These are phyloP conservation scores for Colletotrichum sojae DNA, from an alignment of 2,329 filamentous ascomycete genomes.

Conservation along the genomic window DNA sequence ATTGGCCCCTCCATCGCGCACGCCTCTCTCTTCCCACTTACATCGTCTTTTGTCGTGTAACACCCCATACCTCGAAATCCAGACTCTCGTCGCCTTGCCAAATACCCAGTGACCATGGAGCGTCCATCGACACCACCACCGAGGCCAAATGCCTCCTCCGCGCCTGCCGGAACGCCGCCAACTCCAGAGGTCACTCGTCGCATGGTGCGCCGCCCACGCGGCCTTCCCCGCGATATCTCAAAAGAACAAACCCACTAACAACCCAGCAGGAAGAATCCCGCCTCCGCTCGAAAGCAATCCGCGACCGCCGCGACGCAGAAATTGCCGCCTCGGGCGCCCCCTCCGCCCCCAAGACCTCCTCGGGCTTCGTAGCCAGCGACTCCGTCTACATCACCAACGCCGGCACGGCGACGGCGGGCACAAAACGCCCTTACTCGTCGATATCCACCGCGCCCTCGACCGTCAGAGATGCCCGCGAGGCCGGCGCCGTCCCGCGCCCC, in stretches of 20 bases:
- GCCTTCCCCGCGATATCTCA: background rate
- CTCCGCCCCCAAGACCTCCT: conserved; percentile 65
- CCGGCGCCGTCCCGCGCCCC: conserved; percentile 73
- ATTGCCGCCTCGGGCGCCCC: conserved; percentile 61
- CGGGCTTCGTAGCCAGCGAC: conserved; percentile 80
- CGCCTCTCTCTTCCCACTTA: conserved; percentile 5
- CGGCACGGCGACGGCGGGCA: conserved; percentile 57
- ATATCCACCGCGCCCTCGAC: conserved; percentile 71
- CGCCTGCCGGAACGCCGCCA: conserved; percentile 58
- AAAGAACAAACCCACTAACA: conserved; percentile 25
- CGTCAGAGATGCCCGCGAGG: conserved; percentile 77
- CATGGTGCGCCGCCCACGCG: conserved; percentile 61
- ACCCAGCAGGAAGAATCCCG: conserved; percentile 82
- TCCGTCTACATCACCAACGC: conserved; percentile 69
- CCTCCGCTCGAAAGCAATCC: conserved; percentile 88
- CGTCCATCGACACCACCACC: conserved; percentile 62
- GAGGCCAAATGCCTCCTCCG: conserved; percentile 46
- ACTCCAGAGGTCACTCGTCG: conserved; percentile 69
- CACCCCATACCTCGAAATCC: background rate
- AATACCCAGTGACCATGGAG: conserved; percentile 55
- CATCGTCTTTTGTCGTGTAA: background rate
- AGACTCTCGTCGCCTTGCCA: background rate
- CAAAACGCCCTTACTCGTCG: conserved; percentile 79
- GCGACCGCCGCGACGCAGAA: conserved; percentile 79
- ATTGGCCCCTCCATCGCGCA: conserved; percentile 33